A percentile compares a stretch with the other conserved stretches of the same genome.
Conservation (phyloP, 768 basidiomycete genomes). For the Phaeotremella fagi region DNA sequence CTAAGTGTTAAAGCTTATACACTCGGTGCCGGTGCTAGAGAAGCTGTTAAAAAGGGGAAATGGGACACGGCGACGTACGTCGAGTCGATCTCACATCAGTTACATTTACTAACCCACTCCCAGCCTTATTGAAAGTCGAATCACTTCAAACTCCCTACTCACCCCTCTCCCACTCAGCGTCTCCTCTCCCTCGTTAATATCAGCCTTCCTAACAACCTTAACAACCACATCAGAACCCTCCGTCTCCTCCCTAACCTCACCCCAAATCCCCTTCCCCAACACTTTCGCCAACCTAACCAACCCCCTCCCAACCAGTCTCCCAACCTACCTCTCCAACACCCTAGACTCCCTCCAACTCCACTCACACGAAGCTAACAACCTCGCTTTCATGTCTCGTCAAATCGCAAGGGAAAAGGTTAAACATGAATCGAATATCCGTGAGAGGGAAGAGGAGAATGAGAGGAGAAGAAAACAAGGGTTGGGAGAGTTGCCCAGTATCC, state of each 20-base stretch:
- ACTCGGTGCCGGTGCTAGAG: slow-evolving; percentile 71
- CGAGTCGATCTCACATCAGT: not conserved
- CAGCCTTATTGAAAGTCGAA: slow-evolving; percentile 71
- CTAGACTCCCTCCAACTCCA: slow-evolving; percentile 80
- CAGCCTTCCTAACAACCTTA: slow-evolving; percentile 69
- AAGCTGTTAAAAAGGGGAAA: slow-evolving; percentile 73
- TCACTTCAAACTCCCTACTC: slow-evolving; percentile 80
- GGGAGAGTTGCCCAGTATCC: slow-evolving; percentile 80
- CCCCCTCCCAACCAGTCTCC: slow-evolving; percentile 61
- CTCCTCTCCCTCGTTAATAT: slow-evolving; percentile 72
- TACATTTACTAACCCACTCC: not conserved
- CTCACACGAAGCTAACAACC: slow-evolving; percentile 85
- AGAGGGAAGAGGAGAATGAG: slow-evolving; percentile 84
- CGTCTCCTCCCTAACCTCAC: slow-evolving; percentile 12
- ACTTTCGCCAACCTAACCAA: slow-evolving; percentile 68
- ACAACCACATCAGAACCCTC: slow-evolving; percentile 53
- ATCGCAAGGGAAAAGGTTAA: slow-evolving; percentile 76
- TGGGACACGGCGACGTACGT: slow-evolving; percentile 79
- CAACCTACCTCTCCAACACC: slow-evolving; percentile 74
- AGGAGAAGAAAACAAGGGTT: slow-evolving; percentile 74
- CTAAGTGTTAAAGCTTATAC: slow-evolving; percentile 85
- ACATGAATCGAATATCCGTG: slow-evolving; percentile 72
- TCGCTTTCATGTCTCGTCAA: slow-evolving; percentile 80
- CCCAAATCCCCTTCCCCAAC: slow-evolving; percentile 48
- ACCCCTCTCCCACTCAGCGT: slow-evolving; percentile 80